Evolutionary conservation across 164 flowering plant species (phyloP).

Genomic region (Umbellularia californica): DNA sequence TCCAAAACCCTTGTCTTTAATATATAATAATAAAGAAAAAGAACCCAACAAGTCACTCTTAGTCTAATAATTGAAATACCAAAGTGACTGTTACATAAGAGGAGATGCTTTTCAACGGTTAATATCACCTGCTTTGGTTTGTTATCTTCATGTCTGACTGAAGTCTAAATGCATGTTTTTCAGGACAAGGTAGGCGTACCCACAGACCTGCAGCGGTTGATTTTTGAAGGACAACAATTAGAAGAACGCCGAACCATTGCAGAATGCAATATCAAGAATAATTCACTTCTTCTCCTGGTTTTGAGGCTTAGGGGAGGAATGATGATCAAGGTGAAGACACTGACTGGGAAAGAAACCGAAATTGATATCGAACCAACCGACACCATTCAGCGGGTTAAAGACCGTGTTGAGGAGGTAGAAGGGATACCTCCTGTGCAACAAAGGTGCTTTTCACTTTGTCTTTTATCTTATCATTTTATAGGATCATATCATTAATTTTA

Average conservation of each 20-base stretch:
- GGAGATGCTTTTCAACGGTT: background rate
- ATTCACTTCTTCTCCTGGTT: constrained; percentile 32
- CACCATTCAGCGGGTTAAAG: constrained; percentile 33
- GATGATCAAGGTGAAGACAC: constrained; percentile 38
- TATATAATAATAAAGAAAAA: too few relatives aligned
- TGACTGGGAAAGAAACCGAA: constrained; percentile 37
- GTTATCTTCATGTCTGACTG: background rate
- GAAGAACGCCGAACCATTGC: constrained; percentile 38
- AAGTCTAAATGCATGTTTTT: background rate
- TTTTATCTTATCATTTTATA: too few relatives aligned
- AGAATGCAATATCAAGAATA: constrained; percentile 36
- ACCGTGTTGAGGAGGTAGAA: constrained; percentile 42
- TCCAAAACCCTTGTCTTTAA: too few relatives aligned
- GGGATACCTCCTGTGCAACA: constrained; percentile 42
- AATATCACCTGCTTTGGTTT: background rate
- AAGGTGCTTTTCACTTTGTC: constrained; percentile 16
- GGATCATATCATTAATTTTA: too few relatives aligned
- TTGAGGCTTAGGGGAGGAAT: constrained; percentile 39
- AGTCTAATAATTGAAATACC: background rate
- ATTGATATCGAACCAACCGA: constrained; percentile 37
- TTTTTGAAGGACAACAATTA: constrained; percentile 33
- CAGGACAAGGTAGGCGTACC: constrained; percentile 21
- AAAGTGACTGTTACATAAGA: background rate
- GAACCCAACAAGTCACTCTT: background rate
- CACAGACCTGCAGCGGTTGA: constrained; percentile 19